Conservation (phyloP, 768 basidiomycete species). For the Brasilioporus rufonigricans region DNA sequence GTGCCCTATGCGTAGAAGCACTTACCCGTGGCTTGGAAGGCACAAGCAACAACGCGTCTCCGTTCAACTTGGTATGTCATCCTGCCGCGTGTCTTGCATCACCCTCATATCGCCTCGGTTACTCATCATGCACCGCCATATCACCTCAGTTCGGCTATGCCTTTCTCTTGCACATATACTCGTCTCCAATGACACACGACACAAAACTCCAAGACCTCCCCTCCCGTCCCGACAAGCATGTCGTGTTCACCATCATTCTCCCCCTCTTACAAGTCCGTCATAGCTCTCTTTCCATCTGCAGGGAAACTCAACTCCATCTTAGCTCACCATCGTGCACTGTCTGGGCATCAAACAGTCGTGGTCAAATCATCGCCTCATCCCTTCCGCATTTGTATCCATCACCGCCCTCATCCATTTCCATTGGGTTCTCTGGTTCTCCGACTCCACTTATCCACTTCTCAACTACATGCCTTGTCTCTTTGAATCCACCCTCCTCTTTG, state of each 20-base stretch:
- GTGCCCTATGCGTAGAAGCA: constrained; percentile 61
- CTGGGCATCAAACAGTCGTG: constrained; percentile 62
- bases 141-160: constrained; percentile 81
- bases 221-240: constrained; percentile 70
- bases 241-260: constrained; percentile 67
- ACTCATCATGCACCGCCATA: neutral
- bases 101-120: neutral
- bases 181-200: constrained; percentile 58
- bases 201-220: constrained; percentile 42
- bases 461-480: constrained; percentile 74
- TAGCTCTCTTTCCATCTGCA: neutral
- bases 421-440: constrained; percentile 49
- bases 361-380: constrained; percentile 66
- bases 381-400: constrained; percentile 60
- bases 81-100: constrained; percentile 1
- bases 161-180: constrained; percentile 72
- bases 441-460: constrained; percentile 60
- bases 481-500: constrained; percentile 57
- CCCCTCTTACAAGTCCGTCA: constrained; percentile 66
- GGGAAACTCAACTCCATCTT: constrained; percentile 1
- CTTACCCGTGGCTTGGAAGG: constrained; percentile 71
- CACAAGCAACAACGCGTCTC: constrained; percentile 50
- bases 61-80: constrained; percentile 67
- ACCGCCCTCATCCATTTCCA: constrained; percentile 69
- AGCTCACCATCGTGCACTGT: constrained; percentile 65